Evolutionary conservation across 2,329 filamentous ascomycete genomes (phyloP).

Genomic region (Xylogone sp.): DNA sequence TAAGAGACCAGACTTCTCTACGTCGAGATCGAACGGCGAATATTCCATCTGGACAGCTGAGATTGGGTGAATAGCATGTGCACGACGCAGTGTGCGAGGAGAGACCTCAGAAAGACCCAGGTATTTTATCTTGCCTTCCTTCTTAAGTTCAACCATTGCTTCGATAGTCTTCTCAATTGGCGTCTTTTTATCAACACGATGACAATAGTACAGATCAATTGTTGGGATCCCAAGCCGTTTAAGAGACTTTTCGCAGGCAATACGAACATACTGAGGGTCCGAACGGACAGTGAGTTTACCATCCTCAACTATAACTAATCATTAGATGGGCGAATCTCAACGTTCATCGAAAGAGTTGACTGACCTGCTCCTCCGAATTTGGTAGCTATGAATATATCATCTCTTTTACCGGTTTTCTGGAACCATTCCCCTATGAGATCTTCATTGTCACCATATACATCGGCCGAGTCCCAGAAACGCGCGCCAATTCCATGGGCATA

Average conservation of each 20-base stretch:
- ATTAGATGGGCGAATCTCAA: conserved; percentile 25
- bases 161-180: conserved; percentile 38
- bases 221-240: conserved; percentile 33
- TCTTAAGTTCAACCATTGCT: conserved; percentile 42
- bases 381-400: conserved; percentile 45
- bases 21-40: conserved; percentile 41
- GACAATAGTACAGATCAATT: conserved; percentile 48
- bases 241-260: conserved; percentile 37
- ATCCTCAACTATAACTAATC: conserved; percentile 11
- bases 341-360: not conserved
- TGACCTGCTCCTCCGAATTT: conserved; percentile 34
- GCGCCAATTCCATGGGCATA: conserved; percentile 31
- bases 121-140: conserved; percentile 43
- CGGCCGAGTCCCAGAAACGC: conserved; percentile 30
- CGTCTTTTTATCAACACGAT: conserved; percentile 41
- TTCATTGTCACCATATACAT: conserved; percentile 40
- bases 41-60: conserved; percentile 47
- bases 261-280: conserved; percentile 18
- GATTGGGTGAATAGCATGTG: conserved; percentile 41
- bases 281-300: conserved; percentile 6
- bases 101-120: conserved; percentile 44
- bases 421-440: conserved; percentile 44
- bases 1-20: conserved; percentile 35
- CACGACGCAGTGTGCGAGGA: conserved; percentile 42
- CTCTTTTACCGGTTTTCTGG: conserved; percentile 32